Conservation (phyloP, 2,329 filamentous ascomycete genomes). For the Sarocladium strictum region DNA sequence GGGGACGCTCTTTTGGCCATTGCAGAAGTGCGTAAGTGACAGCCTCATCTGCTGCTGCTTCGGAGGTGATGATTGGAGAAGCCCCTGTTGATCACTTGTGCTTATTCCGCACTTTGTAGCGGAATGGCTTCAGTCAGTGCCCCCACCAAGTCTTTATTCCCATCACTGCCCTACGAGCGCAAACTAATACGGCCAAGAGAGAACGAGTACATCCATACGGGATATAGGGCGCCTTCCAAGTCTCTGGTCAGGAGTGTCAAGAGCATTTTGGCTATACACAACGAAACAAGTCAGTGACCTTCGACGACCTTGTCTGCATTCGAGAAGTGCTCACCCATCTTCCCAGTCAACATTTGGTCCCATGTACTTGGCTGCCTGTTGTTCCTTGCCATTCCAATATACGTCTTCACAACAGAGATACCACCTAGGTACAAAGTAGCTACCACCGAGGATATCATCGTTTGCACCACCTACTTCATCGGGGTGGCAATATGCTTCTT, state of each 20-base stretch:
- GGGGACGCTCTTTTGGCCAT: no score
- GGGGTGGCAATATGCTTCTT: conserved; percentile 15
- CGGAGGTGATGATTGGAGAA: no score
- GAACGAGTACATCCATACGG: conserved; percentile 10
- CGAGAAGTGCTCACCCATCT: no score
- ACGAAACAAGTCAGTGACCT: conserved; percentile 9
- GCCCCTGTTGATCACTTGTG: no score
- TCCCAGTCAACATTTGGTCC: conserved; percentile 11
- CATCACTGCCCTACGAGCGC: no score
- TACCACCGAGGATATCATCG: conserved; percentile 11
- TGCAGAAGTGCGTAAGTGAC: no score
- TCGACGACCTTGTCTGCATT: background rate
- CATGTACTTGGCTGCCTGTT: conserved; percentile 12
- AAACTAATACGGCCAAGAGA: no score
- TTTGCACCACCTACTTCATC: conserved; percentile 13
- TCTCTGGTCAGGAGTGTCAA: conserved; percentile 10
- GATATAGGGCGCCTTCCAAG: conserved; percentile 10
- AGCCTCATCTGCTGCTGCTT: no score
- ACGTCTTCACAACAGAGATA: conserved; percentile 9
- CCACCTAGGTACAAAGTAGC: background rate
- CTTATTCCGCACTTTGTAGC: no score
- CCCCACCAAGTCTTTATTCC: no score
- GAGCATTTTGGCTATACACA: conserved; percentile 13
- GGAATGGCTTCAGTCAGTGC: no score
- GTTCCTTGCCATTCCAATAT: conserved; percentile 11